A percentile compares a stretch with the other conserved stretches of the same genome.
phyloP scores from a whole-genome alignment of 371 early-diverging fungal species.

The Syncephalastrum sp. region DNA sequence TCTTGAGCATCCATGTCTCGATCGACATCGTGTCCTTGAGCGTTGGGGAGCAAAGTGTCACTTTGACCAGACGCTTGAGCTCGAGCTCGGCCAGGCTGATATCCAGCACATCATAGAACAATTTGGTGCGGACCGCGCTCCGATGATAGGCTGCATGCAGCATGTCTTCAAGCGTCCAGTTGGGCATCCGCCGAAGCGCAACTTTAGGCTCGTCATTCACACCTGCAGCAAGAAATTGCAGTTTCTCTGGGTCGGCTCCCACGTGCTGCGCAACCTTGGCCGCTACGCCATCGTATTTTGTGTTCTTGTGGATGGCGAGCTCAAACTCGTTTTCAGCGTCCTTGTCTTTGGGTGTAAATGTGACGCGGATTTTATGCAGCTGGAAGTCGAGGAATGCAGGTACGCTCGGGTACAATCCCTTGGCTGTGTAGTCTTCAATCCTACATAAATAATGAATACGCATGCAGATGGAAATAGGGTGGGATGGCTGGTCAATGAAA shows the following conservation, averaged over 20 bases:
- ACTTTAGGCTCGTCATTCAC: slow-evolving; percentile 17
- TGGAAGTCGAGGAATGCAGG: slow-evolving; percentile 75
- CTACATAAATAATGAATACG: slow-evolving; percentile 10
- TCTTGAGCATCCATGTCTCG: slow-evolving; percentile 56
- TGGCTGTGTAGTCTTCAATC: slow-evolving; percentile 29
- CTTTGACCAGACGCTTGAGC: slow-evolving; percentile 62
- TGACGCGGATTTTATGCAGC: slow-evolving; percentile 62
- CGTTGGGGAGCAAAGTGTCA: slow-evolving; percentile 55
- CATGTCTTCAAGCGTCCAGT: slow-evolving; percentile 19
- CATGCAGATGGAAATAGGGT: too few relatives aligned
- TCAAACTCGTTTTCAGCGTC: slow-evolving; percentile 20
- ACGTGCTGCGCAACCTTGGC: slow-evolving; percentile 18
- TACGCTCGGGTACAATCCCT: slow-evolving; percentile 47
- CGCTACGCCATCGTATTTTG: slow-evolving; percentile 26
- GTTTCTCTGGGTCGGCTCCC: slow-evolving; percentile 30
- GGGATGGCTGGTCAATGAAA: background rate
- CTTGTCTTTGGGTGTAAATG: slow-evolving; percentile 63
- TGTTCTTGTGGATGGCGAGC: slow-evolving; percentile 20
- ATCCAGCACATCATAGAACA: slow-evolving; percentile 85
- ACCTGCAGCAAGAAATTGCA: slow-evolving; percentile 25
- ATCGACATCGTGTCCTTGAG: slow-evolving; percentile 29
- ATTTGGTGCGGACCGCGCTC: slow-evolving; percentile 3
- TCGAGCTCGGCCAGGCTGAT: slow-evolving; percentile 81
- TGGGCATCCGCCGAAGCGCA: slow-evolving; percentile 23
- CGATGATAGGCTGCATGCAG: slow-evolving; percentile 11